Conservation (phyloP, 306 rosid genomes). For the Cucurbita pepo region DNA sequence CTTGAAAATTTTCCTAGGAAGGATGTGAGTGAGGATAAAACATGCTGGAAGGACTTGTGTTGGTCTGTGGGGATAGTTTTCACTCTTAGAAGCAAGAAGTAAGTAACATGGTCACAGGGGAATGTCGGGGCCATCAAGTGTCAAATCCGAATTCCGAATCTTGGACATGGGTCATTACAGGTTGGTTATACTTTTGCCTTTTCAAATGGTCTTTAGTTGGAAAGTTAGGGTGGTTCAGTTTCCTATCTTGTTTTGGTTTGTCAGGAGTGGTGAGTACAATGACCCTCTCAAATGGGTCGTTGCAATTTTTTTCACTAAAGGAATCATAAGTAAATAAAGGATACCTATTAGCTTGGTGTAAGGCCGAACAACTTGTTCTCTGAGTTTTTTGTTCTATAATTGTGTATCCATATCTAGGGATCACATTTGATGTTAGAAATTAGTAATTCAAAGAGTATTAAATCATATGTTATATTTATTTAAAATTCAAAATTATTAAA, state of each 20-base stretch:
- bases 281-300: neutral
- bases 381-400: neutral
- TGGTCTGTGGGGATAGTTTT: too few relatives aligned
- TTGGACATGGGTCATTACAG: neutral
- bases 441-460: neutral
- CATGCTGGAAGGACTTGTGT: too few relatives aligned
- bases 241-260: neutral
- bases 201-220: neutral
- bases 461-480: neutral
- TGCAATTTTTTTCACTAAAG: neutral
- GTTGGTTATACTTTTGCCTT: neutral
- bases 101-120: too few relatives aligned
- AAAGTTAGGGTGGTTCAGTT: neutral
- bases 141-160: too few relatives aligned
- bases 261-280: neutral
- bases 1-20: too few relatives aligned
- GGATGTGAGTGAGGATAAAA: too few relatives aligned
- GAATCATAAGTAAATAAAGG: neutral
- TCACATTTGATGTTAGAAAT: neutral
- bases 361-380: neutral
- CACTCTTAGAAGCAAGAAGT: too few relatives aligned
- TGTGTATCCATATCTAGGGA: neutral
- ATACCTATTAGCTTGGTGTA: neutral
- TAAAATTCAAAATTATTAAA: neutral
- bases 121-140: too few relatives aligned